Conservation (phyloP, 2,329 filamentous ascomycete genomes). For the Verticillium nubilum region DNA sequence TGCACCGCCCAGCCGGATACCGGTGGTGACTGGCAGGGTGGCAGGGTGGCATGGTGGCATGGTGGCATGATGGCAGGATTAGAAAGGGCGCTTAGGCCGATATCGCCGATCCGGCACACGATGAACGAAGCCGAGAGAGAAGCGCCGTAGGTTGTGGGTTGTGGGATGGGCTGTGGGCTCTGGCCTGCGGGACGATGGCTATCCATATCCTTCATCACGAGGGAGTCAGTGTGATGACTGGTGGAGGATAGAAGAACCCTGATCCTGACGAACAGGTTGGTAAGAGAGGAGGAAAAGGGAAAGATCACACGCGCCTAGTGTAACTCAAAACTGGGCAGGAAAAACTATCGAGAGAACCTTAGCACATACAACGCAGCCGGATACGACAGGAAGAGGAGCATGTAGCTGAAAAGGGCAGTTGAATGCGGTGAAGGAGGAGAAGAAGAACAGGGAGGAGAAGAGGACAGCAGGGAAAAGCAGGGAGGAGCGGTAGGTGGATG, state of each 20-base stretch:
- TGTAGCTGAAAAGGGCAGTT: neutral
- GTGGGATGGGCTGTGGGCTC: no score
- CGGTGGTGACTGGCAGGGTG: neutral
- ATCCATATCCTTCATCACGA: neutral
- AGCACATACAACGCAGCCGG: neutral
- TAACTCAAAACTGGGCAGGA: neutral
- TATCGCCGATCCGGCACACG: neutral
- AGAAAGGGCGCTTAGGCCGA: neutral
- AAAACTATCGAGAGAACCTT: neutral
- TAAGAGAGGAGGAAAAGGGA: neutral
- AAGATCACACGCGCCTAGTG: neutral
- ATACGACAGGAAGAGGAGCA: constrained; percentile 2
- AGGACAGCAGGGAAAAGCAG: neutral
- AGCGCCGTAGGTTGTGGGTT: neutral
- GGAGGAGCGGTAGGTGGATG: neutral
- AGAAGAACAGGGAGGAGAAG: neutral
- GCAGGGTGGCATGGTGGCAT: no score
- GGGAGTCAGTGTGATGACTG: neutral
- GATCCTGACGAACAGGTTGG: neutral
- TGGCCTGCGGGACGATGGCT: no score
- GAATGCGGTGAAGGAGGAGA: neutral
- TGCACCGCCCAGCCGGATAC: neutral
- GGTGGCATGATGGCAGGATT: no score
- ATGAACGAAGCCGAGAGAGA: neutral
- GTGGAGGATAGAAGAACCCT: neutral